phyloP scores from a whole-genome alignment of 1,284 basidiomycete species.

The Ganoderma leucocontextum region DNA sequence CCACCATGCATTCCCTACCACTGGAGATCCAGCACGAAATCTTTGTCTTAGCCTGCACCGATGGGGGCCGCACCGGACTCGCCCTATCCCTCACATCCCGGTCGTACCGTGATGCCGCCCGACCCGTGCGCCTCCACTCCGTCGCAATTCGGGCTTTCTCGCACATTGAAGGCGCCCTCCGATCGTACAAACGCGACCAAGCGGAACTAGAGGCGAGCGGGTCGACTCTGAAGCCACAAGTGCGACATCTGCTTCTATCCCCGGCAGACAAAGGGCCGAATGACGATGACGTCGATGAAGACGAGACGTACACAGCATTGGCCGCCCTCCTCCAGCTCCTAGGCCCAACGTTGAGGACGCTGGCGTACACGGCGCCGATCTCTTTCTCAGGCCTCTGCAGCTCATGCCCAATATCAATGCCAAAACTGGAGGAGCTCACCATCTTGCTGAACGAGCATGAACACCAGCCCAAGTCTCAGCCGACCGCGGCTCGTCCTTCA shows the following conservation, averaged over 20 bases:
- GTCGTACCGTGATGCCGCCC: conserved; percentile 1
- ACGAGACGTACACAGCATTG: neutral
- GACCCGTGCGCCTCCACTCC: conserved; percentile 15
- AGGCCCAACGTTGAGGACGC: neutral
- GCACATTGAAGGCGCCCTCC: neutral
- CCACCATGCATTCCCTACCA: conserved; percentile 8
- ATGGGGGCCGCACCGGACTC: conserved; percentile 10
- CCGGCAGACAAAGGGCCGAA: neutral
- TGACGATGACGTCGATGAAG: neutral
- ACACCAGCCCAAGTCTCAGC: neutral
- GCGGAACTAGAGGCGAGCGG: neutral
- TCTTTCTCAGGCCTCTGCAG: neutral
- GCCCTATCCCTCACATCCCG: conserved; percentile 5
- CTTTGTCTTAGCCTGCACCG: conserved; percentile 11
- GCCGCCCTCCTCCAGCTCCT: neutral
- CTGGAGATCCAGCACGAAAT: conserved; percentile 8
- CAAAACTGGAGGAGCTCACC: neutral
- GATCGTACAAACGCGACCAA: neutral
- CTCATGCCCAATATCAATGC: neutral
- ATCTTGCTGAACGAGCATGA: neutral
- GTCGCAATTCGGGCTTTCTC: neutral
- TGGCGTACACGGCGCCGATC: neutral
- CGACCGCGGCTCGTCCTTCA: neutral
- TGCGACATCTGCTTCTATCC: neutral
- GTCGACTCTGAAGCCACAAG: neutral